These are phyloP conservation scores for Aspergillus biplanus DNA, from an alignment of 495 filamentous ascomycete species.

Conservation along the genomic window DNA sequence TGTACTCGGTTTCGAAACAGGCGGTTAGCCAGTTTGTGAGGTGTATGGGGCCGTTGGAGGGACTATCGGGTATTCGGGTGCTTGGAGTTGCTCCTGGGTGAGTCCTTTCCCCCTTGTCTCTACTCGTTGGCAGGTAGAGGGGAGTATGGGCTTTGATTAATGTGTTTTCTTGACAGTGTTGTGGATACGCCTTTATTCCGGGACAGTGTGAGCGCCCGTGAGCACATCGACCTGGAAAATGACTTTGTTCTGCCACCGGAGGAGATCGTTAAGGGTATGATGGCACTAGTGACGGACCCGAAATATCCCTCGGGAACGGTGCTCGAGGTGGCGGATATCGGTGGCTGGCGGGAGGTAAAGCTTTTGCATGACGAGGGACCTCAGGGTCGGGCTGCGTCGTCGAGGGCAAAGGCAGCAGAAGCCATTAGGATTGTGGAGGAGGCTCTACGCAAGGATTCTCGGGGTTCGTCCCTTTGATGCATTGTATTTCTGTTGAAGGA, in stretches of 20 bases:
- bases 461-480: neutral
- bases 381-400: neutral
- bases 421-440: neutral
- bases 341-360: neutral
- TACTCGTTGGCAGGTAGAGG: neutral
- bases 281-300: neutral
- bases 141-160: neutral
- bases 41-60: neutral
- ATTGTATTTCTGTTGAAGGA: neutral
- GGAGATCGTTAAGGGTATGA: neutral
- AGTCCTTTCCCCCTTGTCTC: neutral
- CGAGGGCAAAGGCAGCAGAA: neutral
- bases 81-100: neutral
- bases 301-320: neutral
- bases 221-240: neutral
- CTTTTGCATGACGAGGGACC: neutral
- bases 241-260: neutral
- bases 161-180: neutral
- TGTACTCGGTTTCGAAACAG: neutral
- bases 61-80: neutral
- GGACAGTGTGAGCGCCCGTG: neutral
- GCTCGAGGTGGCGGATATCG: neutral
- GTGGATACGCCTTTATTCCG: neutral
- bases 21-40: neutral
- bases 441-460: neutral